phyloP scores from a whole-genome alignment of 23 red algal species.

The Cyanidiococcus yangmingshanensis region DNA sequence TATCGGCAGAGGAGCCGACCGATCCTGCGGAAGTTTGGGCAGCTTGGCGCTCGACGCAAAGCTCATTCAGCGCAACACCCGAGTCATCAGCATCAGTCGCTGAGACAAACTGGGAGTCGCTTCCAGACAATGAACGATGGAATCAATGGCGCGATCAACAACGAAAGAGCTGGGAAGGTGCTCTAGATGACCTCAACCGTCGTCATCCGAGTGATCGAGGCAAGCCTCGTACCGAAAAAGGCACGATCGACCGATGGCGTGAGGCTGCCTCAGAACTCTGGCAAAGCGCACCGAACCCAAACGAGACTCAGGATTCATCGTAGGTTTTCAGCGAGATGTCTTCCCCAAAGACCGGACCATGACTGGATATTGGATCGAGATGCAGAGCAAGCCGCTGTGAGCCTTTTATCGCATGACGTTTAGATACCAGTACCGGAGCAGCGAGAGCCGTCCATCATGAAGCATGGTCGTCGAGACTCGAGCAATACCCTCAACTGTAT shows the following conservation, averaged over 20 bases:
- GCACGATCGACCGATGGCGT: not conserved
- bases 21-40: not conserved
- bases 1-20: not conserved
- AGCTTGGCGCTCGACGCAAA: not conserved
- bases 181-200: not conserved
- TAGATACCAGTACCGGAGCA: no score
- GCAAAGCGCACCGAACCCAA: no score
- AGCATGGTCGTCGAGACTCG: no score
- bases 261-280: not conserved
- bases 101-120: not conserved
- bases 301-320: no score
- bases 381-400: no score
- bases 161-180: not conserved
- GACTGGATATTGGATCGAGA: no score
- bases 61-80: not conserved
- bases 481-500: no score
- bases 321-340: no score
- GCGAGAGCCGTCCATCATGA: no score
- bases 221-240: not conserved
- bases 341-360: no score
- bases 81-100: not conserved
- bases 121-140: not conserved
- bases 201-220: not conserved
- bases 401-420: no score
- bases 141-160: not conserved